phyloP scores from a whole-genome alignment of 345 rosid species.

The Aquilaria sinensis region DNA sequence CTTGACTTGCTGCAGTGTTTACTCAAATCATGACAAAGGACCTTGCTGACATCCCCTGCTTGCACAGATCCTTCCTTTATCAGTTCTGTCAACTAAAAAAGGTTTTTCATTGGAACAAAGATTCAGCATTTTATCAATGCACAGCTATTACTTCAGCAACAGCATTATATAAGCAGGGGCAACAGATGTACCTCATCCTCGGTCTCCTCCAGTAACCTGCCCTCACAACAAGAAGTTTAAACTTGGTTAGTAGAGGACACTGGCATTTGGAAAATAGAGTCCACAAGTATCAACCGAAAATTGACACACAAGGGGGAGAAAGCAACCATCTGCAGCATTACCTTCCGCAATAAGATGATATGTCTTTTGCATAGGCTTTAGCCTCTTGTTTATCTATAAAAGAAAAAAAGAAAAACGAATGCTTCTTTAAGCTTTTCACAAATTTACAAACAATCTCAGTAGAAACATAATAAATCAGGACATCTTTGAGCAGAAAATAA shows the following conservation, averaged over 20 bases:
- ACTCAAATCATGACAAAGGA: conserved; percentile 78
- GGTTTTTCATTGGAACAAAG: conserved; percentile 7
- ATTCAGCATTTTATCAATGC: conserved; percentile 1
- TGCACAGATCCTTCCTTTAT: conserved; percentile 70
- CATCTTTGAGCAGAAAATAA: no score
- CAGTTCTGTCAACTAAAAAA: conserved; percentile 55
- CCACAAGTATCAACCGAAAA: background rate
- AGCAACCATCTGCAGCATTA: conserved; percentile 24
- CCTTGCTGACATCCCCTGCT: conserved; percentile 68
- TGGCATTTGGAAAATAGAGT: conserved; percentile 4
- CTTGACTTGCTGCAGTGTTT: conserved; percentile 56
- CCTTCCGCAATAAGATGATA: conserved; percentile 95
- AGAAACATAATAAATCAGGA: no score
- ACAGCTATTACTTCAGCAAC: background rate
- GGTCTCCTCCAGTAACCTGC: conserved; percentile 82
- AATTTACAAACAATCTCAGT: no score
- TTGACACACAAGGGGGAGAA: background rate
- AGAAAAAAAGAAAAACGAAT: conserved; percentile 13
- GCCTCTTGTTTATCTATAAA: conserved; percentile 85
- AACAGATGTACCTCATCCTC: conserved; percentile 73
- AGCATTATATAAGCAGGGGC: background rate
- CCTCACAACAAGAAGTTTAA: conserved; percentile 14
- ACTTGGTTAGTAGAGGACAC: background rate
- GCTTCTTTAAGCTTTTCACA: background rate
- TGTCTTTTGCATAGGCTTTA: conserved; percentile 70